phyloP scores from a whole-genome alignment of 305 asterid genomes.

The Fraxinus velutina region DNA sequence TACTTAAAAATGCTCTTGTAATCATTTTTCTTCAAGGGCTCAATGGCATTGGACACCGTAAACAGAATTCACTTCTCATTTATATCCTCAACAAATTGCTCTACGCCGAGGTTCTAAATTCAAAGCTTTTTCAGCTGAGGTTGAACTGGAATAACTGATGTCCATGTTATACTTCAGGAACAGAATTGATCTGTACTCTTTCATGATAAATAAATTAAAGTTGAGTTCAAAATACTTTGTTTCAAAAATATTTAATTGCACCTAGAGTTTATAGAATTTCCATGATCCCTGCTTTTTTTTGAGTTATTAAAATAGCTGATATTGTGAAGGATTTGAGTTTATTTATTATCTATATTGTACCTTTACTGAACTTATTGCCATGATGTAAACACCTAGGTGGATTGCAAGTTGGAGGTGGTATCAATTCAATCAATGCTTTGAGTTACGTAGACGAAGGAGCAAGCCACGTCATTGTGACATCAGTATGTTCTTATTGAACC shows the following conservation, averaged over 20 bases:
- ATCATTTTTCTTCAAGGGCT: neutral
- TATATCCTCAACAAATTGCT: neutral
- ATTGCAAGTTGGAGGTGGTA: slow-evolving; percentile 98
- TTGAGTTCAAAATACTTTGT: neutral
- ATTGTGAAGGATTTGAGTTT: neutral
- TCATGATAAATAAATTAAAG: slow-evolving; percentile 5
- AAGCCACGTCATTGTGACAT: slow-evolving; percentile 95
- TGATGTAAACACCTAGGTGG: slow-evolving; percentile 67
- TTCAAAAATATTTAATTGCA: neutral
- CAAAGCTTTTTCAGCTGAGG: neutral
- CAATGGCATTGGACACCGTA: neutral
- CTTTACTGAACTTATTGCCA: slow-evolving; percentile 40
- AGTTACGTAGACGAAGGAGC: slow-evolving; percentile 90
- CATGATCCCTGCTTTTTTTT: neutral
- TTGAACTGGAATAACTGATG: slow-evolving; percentile 10
- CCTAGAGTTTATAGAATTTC: neutral
- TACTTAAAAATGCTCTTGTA: neutral
- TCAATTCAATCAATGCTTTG: slow-evolving; percentile 70
- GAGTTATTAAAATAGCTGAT: slow-evolving; percentile 7
- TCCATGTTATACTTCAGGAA: neutral
- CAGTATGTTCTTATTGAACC: slow-evolving; percentile 48
- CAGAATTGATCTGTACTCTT: neutral
- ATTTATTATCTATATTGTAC: slow-evolving; percentile 20
- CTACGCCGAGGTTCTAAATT: neutral
- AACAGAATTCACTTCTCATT: neutral